Conservation (phyloP, 306 rosid species). For the Malus orientalis region DNA sequence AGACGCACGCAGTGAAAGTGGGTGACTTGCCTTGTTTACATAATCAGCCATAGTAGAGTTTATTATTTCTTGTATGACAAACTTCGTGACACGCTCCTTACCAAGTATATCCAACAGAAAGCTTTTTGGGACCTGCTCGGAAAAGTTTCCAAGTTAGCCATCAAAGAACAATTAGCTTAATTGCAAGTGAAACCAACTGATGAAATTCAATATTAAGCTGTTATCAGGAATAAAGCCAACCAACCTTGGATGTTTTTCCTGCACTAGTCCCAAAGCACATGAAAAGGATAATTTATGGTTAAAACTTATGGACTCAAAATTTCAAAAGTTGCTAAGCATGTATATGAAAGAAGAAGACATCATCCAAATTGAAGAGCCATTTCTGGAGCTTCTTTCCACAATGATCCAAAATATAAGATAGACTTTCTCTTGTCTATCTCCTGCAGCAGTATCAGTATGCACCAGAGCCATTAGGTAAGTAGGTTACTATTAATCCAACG, state of each 20-base stretch:
- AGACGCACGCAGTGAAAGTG: too few species aligned
- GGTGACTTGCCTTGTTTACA: conserved; percentile 42
- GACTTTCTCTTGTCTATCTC: background rate
- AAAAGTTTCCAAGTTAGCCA: background rate
- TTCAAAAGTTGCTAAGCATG: background rate
- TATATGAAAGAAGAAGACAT: too few species aligned
- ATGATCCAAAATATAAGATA: background rate
- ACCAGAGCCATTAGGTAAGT: background rate
- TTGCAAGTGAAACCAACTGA: background rate
- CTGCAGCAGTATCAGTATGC: background rate
- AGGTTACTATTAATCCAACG: background rate
- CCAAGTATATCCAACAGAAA: conserved; percentile 69
- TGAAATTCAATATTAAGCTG: background rate
- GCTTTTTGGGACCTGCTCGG: conserved; percentile 55
- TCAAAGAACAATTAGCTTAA: too few species aligned
- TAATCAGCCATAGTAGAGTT: conserved; percentile 70
- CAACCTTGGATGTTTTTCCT: conserved; percentile 78
- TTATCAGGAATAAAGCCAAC: conserved; percentile 18
- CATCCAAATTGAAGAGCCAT: background rate
- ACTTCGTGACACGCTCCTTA: conserved; percentile 62
- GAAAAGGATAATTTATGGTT: conserved; percentile 14
- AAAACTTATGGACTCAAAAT: background rate
- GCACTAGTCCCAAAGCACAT: conserved; percentile 32
- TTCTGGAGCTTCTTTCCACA: background rate
- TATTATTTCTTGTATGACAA: conserved; percentile 73